Conservation (phyloP, 2,329 filamentous ascomycete genomes). For the Aspergillus caelatus region DNA sequence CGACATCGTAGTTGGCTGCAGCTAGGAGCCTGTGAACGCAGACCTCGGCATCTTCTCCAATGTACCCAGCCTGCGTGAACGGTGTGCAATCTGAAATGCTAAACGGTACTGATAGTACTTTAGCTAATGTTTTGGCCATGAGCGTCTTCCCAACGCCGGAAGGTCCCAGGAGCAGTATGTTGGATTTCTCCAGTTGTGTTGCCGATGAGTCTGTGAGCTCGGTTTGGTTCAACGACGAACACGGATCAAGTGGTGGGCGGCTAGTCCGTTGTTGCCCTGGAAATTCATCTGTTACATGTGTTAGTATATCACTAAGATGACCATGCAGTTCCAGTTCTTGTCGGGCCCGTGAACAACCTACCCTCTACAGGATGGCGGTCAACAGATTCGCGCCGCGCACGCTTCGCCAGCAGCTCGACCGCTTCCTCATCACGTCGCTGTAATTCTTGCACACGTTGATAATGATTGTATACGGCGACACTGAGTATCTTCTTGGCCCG, state of each 20-base stretch:
- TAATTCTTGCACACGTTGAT: slow-evolving; percentile 79
- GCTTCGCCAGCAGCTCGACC: slow-evolving; percentile 71
- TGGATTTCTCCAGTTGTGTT: slow-evolving; percentile 91
- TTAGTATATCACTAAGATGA: neutral
- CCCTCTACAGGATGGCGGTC: slow-evolving; percentile 79
- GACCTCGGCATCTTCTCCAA: slow-evolving; percentile 95
- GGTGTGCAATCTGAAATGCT: slow-evolving; percentile 95
- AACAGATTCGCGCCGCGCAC: slow-evolving; percentile 69
- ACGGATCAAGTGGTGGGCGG: slow-evolving; percentile 35
- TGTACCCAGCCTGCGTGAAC: slow-evolving; percentile 95
- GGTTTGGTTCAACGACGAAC: slow-evolving; percentile 36
- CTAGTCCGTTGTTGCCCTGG: slow-evolving; percentile 62
- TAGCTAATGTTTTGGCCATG: slow-evolving; percentile 85
- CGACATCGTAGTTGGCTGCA: slow-evolving; percentile 85
- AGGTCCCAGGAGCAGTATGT: slow-evolving; percentile 85
- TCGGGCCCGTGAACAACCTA: slow-evolving; percentile 34
- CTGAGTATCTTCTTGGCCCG: slow-evolving; percentile 89
- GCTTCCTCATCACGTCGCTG: slow-evolving; percentile 78
- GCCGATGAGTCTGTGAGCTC: slow-evolving; percentile 57
- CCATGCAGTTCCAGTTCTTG: neutral
- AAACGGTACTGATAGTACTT: slow-evolving; percentile 92
- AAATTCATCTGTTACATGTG: slow-evolving; percentile 57
- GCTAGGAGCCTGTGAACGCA: slow-evolving; percentile 90
- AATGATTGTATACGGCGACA: slow-evolving; percentile 94
- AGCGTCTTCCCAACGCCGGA: slow-evolving; percentile 96